Percentiles rank a stretch among this genome's conserved stretches.
These are phyloP conservation scores for Poa pratensis DNA, from an alignment of 176 grass and related monocot genomes.

Conservation along the genomic window DNA sequence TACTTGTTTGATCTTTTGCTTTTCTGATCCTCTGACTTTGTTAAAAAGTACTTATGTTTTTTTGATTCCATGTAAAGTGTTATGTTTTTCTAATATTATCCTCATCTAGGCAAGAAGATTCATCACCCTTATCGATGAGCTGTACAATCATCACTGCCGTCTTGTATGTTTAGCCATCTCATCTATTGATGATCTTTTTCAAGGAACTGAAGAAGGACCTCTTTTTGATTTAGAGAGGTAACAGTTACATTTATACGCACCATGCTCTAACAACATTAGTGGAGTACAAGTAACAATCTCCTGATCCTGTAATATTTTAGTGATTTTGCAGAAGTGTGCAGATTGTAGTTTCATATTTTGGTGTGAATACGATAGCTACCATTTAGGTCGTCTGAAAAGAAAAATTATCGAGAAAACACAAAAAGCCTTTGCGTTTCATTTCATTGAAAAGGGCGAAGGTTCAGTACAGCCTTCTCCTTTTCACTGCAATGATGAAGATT, in stretches of 20 bases:
- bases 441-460: no score
- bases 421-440: no score
- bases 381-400: background rate
- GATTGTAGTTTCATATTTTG: background rate
- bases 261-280: background rate
- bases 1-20: conserved; percentile 45
- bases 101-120: conserved; percentile 83
- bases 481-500: no score
- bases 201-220: conserved; percentile 90
- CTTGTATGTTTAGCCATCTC: conserved; percentile 71
- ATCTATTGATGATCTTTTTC: conserved; percentile 93
- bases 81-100: conserved; percentile 27
- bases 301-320: background rate
- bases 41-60: conserved; percentile 2
- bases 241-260: background rate
- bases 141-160: conserved; percentile 94
- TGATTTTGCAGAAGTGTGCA: no score
- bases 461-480: no score
- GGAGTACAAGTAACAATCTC: background rate
- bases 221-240: conserved; percentile 98
- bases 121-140: conserved; percentile 91
- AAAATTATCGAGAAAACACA: no score
- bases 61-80: background rate
- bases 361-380: background rate
- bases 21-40: conserved; percentile 18